Evolutionary conservation across 768 basidiomycete species (phyloP).

Genomic region (Neoboletus subvelutipes): DNA sequence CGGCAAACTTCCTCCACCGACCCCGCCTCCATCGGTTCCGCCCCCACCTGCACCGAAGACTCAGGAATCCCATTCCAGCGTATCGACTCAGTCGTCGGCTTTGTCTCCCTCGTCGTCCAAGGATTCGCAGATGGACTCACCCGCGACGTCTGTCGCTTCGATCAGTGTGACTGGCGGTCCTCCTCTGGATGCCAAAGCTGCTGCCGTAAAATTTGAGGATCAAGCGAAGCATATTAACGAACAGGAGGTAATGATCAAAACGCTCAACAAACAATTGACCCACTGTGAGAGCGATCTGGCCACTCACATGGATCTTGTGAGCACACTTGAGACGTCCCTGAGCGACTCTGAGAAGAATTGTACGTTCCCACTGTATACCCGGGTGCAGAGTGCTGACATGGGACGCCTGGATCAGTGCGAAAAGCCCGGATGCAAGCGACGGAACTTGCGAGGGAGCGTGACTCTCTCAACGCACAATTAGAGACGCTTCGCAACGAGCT

Average conservation of each 20-base stretch:
- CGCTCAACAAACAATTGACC: constrained; percentile 88
- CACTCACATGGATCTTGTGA: constrained; percentile 87
- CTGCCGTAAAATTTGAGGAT: constrained; percentile 60
- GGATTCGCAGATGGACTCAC: constrained; percentile 70
- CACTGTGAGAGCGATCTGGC: constrained; percentile 92
- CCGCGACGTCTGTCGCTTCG: constrained; percentile 57
- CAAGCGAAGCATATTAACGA: constrained; percentile 77
- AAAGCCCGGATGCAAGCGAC: constrained; percentile 94
- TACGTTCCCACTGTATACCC: constrained; percentile 42
- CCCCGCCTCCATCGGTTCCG: constrained; percentile 76
- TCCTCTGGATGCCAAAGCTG: constrained; percentile 52
- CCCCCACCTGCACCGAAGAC: constrained; percentile 75
- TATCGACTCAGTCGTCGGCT: constrained; percentile 61
- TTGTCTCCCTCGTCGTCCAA: constrained; percentile 59
- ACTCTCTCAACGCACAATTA: constrained; percentile 64
- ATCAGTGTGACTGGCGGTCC: constrained; percentile 36
- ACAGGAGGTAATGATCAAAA: constrained; percentile 90
- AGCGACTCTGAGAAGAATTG: constrained; percentile 92
- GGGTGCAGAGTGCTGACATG: constrained; percentile 8
- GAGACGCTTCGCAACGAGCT: constrained; percentile 71
- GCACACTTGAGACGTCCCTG: constrained; percentile 78
- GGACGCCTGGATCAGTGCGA: constrained; percentile 54
- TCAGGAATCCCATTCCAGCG: constrained; percentile 53
- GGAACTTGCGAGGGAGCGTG: constrained; percentile 84
- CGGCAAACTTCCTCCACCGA: constrained; percentile 81